A percentile compares a stretch with the other conserved stretches of the same genome.
phyloP scores from a whole-genome alignment of 2,329 filamentous ascomycete genomes.

The Pseudophaeomoniella oleicola region DNA sequence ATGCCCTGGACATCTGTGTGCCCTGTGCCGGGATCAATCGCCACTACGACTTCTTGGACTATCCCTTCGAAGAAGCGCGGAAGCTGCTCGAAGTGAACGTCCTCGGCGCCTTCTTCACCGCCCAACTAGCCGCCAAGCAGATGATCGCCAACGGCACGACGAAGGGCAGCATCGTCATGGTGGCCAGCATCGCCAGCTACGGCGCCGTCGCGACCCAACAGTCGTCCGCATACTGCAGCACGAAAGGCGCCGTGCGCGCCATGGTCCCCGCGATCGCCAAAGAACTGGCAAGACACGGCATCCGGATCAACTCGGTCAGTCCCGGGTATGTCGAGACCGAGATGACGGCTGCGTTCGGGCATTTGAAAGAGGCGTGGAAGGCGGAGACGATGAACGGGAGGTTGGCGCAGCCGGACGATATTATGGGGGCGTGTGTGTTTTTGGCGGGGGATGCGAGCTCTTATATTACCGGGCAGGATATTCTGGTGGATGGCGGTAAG shows the following conservation, averaged over 20 bases:
- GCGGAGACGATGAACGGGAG: conserved; percentile 33
- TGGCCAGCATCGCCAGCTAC: conserved; percentile 8
- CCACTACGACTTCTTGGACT: conserved; percentile 29
- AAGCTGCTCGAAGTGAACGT: conserved; percentile 28
- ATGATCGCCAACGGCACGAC: conserved; percentile 36
- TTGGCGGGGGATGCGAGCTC: conserved; percentile 32
- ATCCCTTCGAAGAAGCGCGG: conserved; percentile 25
- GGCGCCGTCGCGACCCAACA: conserved; percentile 5
- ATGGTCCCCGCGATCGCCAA: conserved; percentile 25
- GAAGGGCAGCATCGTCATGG: conserved; percentile 8
- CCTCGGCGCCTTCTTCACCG: conserved; percentile 29
- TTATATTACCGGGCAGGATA: conserved; percentile 31
- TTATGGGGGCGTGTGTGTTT: conserved; percentile 34
- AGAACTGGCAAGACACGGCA: conserved; percentile 34
- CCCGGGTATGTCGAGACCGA: conserved; percentile 15
- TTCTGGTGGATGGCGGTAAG: conserved; percentile 31
- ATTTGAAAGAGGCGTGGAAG: conserved; percentile 35
- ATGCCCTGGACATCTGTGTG: conserved; percentile 28
- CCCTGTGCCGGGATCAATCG: conserved; percentile 31
- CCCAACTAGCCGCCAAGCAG: conserved; percentile 33
- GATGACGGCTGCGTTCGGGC: conserved; percentile 4
- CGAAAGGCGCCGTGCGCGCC: conserved; percentile 25
- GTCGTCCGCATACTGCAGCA: conserved; percentile 7
- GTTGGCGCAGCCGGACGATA: conserved; percentile 34
- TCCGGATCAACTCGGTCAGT: conserved; percentile 32